Conservation (phyloP, 768 basidiomycete genomes). For the Plicaturopsis crispa region DNA sequence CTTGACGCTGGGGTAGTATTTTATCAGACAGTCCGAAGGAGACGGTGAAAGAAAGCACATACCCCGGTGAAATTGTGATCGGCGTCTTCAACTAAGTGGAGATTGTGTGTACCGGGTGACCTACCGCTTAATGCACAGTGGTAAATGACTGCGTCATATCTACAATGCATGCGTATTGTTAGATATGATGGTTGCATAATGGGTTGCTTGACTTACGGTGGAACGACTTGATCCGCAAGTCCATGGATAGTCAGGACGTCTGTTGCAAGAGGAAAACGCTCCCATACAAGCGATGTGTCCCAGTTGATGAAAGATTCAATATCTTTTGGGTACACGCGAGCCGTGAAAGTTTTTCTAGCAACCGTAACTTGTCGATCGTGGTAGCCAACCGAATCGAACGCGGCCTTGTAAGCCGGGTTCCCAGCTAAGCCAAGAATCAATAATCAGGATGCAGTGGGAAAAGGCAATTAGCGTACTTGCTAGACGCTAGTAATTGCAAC, state of each 20-base stretch:
- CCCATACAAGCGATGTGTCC: conserved; percentile 65
- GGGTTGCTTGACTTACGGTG: conserved; percentile 42
- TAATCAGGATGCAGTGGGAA: too few species aligned
- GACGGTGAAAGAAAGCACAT: conserved; percentile 10
- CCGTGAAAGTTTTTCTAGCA: conserved; percentile 50
- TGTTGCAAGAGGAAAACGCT: conserved; percentile 49
- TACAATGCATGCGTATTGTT: conserved; percentile 18
- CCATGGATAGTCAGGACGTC: conserved; percentile 79
- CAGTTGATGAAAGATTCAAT: conserved; percentile 53
- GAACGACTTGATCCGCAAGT: conserved; percentile 58
- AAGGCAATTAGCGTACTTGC: too few species aligned
- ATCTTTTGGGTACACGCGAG: conserved; percentile 50
- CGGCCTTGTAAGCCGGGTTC: too few species aligned
- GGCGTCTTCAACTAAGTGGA: conserved; percentile 64
- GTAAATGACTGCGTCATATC: conserved; percentile 70
- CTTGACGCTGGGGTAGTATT: too few species aligned
- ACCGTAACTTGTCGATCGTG: conserved; percentile 58
- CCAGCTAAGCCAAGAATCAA: too few species aligned
- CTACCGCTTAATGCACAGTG: conserved; percentile 50
- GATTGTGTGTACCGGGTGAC: conserved; percentile 58
- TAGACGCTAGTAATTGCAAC: too few species aligned
- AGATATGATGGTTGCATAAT: conserved; percentile 4
- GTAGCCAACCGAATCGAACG: conserved; percentile 50
- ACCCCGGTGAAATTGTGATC: conserved; percentile 76
- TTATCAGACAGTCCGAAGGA: too few species aligned